Evolutionary conservation across 1,284 basidiomycete species (phyloP), one percentile per base, ranked within the genome.

Genomic region (Ceratobasidium papillatum): DNA sequence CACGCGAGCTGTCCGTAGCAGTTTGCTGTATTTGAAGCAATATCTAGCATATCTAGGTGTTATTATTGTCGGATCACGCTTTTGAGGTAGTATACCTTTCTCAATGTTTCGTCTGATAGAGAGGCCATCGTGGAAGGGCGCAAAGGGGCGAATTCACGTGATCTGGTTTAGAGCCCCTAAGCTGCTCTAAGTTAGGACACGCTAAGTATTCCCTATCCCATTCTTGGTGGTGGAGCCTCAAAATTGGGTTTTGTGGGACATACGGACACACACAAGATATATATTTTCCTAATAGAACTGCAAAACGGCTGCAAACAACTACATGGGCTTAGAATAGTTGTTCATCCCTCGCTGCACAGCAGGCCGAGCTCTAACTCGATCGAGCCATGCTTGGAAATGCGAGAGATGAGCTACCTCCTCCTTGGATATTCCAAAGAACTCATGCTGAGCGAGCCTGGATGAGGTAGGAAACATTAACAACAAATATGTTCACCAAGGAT

Each of bases 21-120:
- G 93, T 90, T 83, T 91, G 89, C 81, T 97, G 94, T 75, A 96
- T 95, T 84, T 96, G 95, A 64, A 92, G 83, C 71, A 97, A 84
- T 81, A 97, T 96, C 95, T 96, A 82, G 54, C 4, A 43, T 3
- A 38, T 19, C 2, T 54, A n/a, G n/a, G n/a, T n/a, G n/a, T n/a
- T n/a, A n/a, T n/a, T n/a, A n/a, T n/a, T n/a, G n/a, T n/a, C n/a
- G n/a, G n/a, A n/a, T n/a, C n/a, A 25, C 30, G 19, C 9, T 32
- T 12, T 14, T 74, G 30, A 3, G 3, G 1, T n/a, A 5, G 17
- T 80, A 71, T 45, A 94, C 94, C 88, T 93, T 95, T 81, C 91
- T 87, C 64, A 96, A 84, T 0, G 94, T 95, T 76, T 96, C 94
- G 80, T 96, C 94, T 47, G 94, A 88, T 49, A 96, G 86, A 51